Conservation (phyloP, 2,329 filamentous ascomycete genomes). For the Phialocephala sp. region DNA sequence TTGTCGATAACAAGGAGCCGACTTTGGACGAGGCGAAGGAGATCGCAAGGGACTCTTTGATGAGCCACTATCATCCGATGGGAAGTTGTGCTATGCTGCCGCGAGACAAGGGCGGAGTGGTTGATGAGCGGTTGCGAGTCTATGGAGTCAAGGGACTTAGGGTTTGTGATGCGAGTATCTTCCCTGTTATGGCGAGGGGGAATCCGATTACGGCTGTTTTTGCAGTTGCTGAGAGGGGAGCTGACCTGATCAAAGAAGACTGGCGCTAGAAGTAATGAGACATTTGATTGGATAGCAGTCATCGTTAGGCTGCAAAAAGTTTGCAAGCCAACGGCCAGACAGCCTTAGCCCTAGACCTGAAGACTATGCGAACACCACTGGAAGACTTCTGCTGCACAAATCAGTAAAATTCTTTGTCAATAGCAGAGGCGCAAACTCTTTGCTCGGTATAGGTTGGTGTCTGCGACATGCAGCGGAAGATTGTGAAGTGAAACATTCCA, state of each 20-base stretch:
- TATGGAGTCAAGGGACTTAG: conserved; percentile 46
- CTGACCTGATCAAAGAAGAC: conserved; percentile 42
- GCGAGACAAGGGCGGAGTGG: conserved; percentile 43
- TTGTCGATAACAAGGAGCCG: not conserved
- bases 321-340: too few relatives aligned
- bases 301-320: too few relatives aligned
- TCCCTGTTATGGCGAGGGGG: conserved; percentile 50
- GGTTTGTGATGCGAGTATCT: conserved; percentile 46
- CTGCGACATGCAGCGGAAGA: too few relatives aligned
- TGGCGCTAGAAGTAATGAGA: not conserved
- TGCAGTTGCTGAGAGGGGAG: conserved; percentile 56
- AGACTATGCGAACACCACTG: too few relatives aligned
- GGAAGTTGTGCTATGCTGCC: conserved; percentile 46
- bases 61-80: conserved; percentile 45
- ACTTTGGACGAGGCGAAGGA: conserved; percentile 9
- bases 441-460: too few relatives aligned
- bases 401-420: too few relatives aligned
- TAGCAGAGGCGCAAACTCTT: too few relatives aligned
- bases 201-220: conserved; percentile 60
- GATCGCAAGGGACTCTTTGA: conserved; percentile 42
- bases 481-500: too few relatives aligned
- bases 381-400: too few relatives aligned
- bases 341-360: too few relatives aligned
- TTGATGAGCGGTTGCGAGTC: conserved; percentile 43
- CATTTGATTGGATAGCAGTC: too few relatives aligned